These are phyloP conservation scores for Acanthamoeba lugdunensis DNA, from an alignment of 208 protist genomes.

Conservation along the genomic window DNA sequence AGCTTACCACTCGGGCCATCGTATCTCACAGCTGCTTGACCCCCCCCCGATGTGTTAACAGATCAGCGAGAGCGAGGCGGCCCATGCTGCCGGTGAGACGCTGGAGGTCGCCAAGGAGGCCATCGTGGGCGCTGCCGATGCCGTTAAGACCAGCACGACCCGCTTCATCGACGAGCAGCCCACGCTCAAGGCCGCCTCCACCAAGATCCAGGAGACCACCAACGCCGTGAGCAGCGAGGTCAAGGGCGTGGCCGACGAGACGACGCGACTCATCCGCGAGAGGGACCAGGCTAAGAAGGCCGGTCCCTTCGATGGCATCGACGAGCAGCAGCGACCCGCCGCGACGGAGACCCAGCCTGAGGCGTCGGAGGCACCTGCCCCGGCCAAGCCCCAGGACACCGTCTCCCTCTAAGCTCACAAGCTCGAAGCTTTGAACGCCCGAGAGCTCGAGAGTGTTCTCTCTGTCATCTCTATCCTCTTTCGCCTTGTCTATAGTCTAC, in stretches of 20 bases:
- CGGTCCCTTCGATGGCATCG: conserved; percentile 43
- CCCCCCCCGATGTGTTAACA: not conserved
- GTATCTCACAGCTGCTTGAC: not conserved
- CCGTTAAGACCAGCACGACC: conserved; percentile 24
- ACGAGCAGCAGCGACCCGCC: not conserved
- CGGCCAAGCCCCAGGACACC: conserved; percentile 45
- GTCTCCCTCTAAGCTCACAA: conserved; percentile 31
- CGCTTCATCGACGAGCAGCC: conserved; percentile 64
- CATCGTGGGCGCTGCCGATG: not conserved
- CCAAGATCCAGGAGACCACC: conserved; percentile 48
- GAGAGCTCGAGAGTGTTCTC: not conserved
- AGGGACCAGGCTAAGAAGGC: conserved; percentile 45
- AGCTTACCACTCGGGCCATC: not conserved
- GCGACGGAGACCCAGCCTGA: not conserved
- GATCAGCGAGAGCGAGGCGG: conserved; percentile 58
- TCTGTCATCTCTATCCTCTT: not conserved
- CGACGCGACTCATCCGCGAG: conserved; percentile 56
- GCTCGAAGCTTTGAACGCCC: not conserved
- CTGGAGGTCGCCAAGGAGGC: conserved; percentile 23
- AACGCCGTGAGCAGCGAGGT: conserved; percentile 41
- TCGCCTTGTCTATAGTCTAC: not conserved
- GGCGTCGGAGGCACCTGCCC: not conserved
- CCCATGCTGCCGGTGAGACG: conserved; percentile 5
- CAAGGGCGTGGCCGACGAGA: conserved; percentile 59
- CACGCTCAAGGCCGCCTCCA: conserved; percentile 47